phyloP scores from a whole-genome alignment of 768 basidiomycete species.

The Trametes maxima region DNA sequence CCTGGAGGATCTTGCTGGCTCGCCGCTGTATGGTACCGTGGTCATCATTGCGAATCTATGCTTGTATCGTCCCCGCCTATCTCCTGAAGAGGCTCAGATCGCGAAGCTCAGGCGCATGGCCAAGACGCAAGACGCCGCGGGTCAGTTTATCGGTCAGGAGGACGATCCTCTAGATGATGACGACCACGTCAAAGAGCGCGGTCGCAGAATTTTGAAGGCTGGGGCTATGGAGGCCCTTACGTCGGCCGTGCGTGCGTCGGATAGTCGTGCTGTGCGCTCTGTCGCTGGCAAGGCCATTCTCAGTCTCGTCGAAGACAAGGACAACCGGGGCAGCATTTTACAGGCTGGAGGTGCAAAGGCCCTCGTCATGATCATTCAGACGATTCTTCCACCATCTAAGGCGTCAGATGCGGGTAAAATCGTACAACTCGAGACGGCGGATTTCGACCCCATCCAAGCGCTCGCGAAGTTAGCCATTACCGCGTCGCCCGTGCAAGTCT shows the following conservation, averaged over 20 bases:
- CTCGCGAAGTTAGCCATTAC: slow-evolving; percentile 94
- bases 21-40: slow-evolving; percentile 77
- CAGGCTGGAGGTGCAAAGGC: slow-evolving; percentile 80
- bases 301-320: slow-evolving; percentile 74
- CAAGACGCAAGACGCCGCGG: slow-evolving; percentile 34
- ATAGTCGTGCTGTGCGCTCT: slow-evolving; percentile 65
- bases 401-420: slow-evolving; percentile 28
- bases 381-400: slow-evolving; percentile 39
- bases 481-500: slow-evolving; percentile 85
- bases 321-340: slow-evolving; percentile 74
- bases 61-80: slow-evolving; percentile 67
- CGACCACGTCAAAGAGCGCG: slow-evolving; percentile 61
- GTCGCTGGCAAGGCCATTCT: slow-evolving; percentile 64
- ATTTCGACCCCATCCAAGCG: slow-evolving; percentile 78
- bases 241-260: slow-evolving; percentile 53
- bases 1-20: slow-evolving; percentile 41
- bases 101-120: slow-evolving; percentile 81
- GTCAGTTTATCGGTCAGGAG: slow-evolving; percentile 11
- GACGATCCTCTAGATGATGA: slow-evolving; percentile 57
- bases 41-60: slow-evolving; percentile 77
- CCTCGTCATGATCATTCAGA: slow-evolving; percentile 57
- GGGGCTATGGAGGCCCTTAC: slow-evolving; percentile 69
- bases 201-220: slow-evolving; percentile 55
- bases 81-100: slow-evolving; percentile 82
- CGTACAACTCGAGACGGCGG: slow-evolving; percentile 42